Evolutionary conservation across 2,329 filamentous ascomycete species (phyloP), one percentile per base, ranked within the genome.

Genomic region (Exophiala bonariae): DNA sequence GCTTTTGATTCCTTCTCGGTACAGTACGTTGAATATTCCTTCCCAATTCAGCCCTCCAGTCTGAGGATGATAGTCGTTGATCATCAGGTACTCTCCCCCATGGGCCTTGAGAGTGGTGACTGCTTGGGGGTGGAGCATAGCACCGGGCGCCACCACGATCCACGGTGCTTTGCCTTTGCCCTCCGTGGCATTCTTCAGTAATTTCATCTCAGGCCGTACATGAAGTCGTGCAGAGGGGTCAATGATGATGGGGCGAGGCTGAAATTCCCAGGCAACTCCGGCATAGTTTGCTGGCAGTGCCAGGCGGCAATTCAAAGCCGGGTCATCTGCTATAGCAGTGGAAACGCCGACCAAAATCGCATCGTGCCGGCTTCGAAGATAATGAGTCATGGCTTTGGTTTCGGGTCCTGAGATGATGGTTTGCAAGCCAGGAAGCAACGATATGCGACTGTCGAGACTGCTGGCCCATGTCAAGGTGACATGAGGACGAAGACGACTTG

Each of bases 321-420:
- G 92, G 62, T 96, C 81, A 65, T 97, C 92, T 16, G 88, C 86
- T 19, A 89, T 73, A 6, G 89, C 87, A 1, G 92, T 97, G 2
- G 86, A 86, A 3, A 86, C 88, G 17, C 92, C 92, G 23, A 97
- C 76, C 18, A 95, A 76, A 57, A 96, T 95, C 31, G 88, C 89
- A 54, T 87, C 82, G 69, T 97, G 90, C 13, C 78, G 80, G 10
- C 85, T 84, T 60, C 92, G 87, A 20, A 97, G 79, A 64, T 87
- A 89, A 68, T 97, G 92, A 0, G 92, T 96, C 89, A 97, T 95
- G 43, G 87, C 80, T 68, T 96, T 96, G 30, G 89, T 89, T 54
- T 84, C 77, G 0, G 86, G 80, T 3, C 91, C 91, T 1, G 92
- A 97, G 11, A 97, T 79, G 0, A 80, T 75, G 2, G 92, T 97